Percentiles rank a stretch among this genome's conserved stretches.
phyloP scores from a whole-genome alignment of 345 rosid species.

The Angophora floribunda region DNA sequence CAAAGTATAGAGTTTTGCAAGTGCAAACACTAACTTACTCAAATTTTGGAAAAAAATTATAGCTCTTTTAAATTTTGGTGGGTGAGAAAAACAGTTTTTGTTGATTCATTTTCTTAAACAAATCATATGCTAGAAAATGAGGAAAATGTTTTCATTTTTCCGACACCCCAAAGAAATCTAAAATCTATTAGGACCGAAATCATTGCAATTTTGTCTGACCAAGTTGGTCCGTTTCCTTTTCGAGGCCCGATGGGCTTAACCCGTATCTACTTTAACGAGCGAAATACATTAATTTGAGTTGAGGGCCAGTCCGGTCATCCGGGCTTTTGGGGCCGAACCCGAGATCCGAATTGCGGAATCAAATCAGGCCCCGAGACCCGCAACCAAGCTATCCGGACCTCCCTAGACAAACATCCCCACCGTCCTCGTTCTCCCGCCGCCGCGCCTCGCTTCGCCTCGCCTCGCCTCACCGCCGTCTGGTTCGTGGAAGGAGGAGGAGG shows the following conservation, averaged over 20 bases:
- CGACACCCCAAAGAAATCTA: neutral
- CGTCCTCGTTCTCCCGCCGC: neutral
- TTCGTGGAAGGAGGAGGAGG: neutral
- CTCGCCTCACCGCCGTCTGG: neutral
- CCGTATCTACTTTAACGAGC: neutral
- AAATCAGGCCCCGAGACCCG: neutral
- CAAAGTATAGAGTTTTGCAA: no score
- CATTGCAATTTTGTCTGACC: neutral
- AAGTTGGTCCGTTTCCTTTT: neutral
- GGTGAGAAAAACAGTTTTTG: no score
- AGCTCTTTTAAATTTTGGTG: fast-evolving
- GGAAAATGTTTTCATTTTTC: no score
- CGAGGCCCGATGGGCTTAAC: neutral
- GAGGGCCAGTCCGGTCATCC: neutral
- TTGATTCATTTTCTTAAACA: no score
- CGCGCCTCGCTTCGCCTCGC: neutral
- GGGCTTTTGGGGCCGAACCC: neutral
- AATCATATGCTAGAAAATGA: neutral
- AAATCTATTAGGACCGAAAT: neutral
- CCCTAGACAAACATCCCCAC: neutral
- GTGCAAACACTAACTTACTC: fast-evolving
- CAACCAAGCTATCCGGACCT: neutral
- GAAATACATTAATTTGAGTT: neutral
- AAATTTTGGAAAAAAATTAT: fast-evolving
- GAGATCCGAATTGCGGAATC: neutral